These are phyloP conservation scores for Tolypocladium inflatum DNA, from an alignment of 2,329 filamentous ascomycete genomes.

Conservation along the genomic window DNA sequence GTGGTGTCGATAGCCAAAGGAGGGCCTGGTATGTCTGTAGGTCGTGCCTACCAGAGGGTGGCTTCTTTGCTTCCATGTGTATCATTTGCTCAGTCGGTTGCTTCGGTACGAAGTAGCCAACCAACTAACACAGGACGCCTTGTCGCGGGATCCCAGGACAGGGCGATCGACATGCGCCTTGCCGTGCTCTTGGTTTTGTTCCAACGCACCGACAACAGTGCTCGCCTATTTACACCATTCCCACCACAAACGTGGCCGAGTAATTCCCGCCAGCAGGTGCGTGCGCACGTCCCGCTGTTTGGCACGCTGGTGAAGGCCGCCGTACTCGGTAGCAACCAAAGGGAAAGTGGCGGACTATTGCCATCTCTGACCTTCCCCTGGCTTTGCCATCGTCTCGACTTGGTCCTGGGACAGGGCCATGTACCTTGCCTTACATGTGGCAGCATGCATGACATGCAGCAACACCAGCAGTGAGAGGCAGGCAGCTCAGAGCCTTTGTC, in stretches of 20 bases:
- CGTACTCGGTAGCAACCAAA: neutral
- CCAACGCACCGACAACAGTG: neutral
- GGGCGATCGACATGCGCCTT: neutral
- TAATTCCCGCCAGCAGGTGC: neutral
- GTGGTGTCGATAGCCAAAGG: neutral
- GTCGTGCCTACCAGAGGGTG: neutral
- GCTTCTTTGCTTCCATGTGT: neutral
- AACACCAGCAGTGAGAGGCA: conserved; percentile 1
- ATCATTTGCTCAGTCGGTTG: neutral
- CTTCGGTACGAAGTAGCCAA: neutral
- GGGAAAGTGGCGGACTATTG: neutral
- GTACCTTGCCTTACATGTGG: conserved; percentile 5
- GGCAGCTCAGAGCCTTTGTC: neutral
- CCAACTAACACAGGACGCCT: neutral
- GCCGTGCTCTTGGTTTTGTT: neutral
- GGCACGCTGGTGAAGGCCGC: neutral
- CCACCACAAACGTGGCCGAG: neutral
- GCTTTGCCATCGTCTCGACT: neutral
- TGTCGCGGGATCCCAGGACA: neutral
- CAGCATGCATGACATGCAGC: conserved; percentile 12
- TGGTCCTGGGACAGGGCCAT: neutral
- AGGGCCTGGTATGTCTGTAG: too few species aligned
- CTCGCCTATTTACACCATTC: neutral
- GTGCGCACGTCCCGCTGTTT: neutral
- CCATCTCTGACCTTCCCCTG: neutral